phyloP scores from a whole-genome alignment of 805 yeast species.

The Cyberlindnera mycetangii region DNA sequence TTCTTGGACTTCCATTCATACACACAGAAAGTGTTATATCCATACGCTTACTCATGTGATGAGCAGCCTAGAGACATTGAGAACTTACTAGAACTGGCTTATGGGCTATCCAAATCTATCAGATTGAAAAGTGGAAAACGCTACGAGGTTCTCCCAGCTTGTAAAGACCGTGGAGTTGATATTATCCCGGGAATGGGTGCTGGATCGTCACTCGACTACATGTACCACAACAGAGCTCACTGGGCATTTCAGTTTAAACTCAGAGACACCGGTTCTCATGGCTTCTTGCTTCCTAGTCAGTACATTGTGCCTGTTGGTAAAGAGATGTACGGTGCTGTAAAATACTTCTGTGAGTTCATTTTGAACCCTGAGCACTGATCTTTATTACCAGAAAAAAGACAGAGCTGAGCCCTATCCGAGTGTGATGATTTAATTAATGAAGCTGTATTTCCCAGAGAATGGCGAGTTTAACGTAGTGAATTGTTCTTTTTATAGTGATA shows the following conservation, averaged over 20 bases:
- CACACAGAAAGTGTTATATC: constrained; percentile 78
- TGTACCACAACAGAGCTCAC: constrained; percentile 77
- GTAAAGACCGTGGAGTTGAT: constrained; percentile 75
- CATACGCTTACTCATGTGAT: constrained; percentile 78
- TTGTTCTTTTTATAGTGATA: neutral
- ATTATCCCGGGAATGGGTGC: constrained; percentile 71
- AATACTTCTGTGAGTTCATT: constrained; percentile 58
- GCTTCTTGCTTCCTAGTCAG: constrained; percentile 71
- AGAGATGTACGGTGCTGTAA: constrained; percentile 67
- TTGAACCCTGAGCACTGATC: constrained; percentile 36
- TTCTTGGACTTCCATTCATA: constrained; percentile 83
- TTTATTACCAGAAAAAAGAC: too few relatives aligned
- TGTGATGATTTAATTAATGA: too few relatives aligned
- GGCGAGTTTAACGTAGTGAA: too few relatives aligned
- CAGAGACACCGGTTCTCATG: constrained; percentile 80
- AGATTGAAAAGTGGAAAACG: constrained; percentile 59
- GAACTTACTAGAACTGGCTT: constrained; percentile 75
- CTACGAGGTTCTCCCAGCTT: constrained; percentile 73
- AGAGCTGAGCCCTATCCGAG: too few relatives aligned
- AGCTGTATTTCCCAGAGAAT: too few relatives aligned
- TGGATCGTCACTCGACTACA: constrained; percentile 77
- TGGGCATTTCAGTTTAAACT: constrained; percentile 85
- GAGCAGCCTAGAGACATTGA: constrained; percentile 76
- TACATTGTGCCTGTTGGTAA: constrained; percentile 73
- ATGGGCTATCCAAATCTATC: constrained; percentile 74